Evolutionary conservation across 2,329 filamentous ascomycete species (phyloP).

Genomic region (Fusarium sp.): DNA sequence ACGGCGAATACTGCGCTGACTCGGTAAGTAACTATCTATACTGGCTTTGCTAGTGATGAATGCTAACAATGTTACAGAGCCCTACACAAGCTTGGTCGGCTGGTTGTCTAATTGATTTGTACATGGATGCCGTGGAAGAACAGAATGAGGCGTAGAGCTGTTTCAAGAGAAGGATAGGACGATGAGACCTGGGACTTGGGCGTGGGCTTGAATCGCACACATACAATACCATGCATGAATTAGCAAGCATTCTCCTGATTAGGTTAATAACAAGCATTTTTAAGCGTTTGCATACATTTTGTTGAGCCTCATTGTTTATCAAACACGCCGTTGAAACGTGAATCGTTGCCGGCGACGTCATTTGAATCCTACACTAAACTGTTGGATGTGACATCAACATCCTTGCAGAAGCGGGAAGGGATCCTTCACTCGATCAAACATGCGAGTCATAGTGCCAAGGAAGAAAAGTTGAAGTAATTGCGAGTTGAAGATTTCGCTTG

Average conservation of each 20-base stretch:
- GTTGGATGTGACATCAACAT: neutral
- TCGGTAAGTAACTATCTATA: conserved; percentile 70
- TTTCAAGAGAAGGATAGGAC: conserved; percentile 16
- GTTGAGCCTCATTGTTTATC: neutral
- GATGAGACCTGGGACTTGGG: conserved; percentile 13
- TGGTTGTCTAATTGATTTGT: conserved; percentile 92
- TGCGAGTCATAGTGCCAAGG: neutral
- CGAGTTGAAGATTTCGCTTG: conserved; percentile 5
- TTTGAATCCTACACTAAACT: neutral
- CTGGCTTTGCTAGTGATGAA: neutral
- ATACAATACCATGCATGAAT: conserved; percentile 23
- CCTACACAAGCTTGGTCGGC: conserved; percentile 98
- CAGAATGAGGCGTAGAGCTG: conserved; percentile 48
- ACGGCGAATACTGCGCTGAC: conserved; percentile 84
- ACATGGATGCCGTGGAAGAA: conserved; percentile 83
- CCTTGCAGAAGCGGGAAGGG: neutral
- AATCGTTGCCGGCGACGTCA: neutral
- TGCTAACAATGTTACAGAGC: conserved; percentile 63
- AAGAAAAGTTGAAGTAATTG: neutral
- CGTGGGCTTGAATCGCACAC: conserved; percentile 19
- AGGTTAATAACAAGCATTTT: conserved; percentile 31
- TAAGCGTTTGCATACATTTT: conserved; percentile 13
- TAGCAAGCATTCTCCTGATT: conserved; percentile 30
- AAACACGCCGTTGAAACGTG: neutral
- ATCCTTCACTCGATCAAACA: neutral